Base-by-base conservation (phyloP, 73 alveolate species). In the Paramecium sonneborni region DNA sequence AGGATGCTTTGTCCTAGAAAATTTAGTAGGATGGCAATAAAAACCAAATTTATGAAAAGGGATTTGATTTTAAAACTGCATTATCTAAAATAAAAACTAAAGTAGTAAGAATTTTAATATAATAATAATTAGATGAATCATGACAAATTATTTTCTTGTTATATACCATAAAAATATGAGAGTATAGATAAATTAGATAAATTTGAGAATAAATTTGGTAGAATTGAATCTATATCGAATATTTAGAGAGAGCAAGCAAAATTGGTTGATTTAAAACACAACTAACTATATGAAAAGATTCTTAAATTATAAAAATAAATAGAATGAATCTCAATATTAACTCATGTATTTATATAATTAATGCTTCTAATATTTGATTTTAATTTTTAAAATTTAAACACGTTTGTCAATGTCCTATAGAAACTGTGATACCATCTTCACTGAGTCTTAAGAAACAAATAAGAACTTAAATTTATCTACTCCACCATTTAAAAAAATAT, bases 401-500 rank as follows among this genome's bases (percentile, higher is more conserved):
- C 67, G 87, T 37, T 37, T 37, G 87, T 37, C 37, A 74, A 74
- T 74, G 58, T 37, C 44, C 6, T 28, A 74, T 37, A 39, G 37
- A 37, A 23, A 23, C 37, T 34, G 56, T 35, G 58, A 74, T 34
- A 74, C 87, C 14, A 37, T 37, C 56, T 34, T 34, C 44, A 6
- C 18, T 34, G 56, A 74, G 57, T 74, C 68, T 30, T 52, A 74
- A 74, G 56, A 74, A 39, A 37, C 87, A n/a, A 74, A 39, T 39
- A 37, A 74, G 21, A 28, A 62, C 84, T 62, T 62, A 32, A 62
- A 62, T 62, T 62, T 62, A 30, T 62, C 12, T 26, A 62, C 84
- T 62, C 84, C 84, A 62, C 84, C 84, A 7, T 30, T 62, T 62
- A 62, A 62, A 26, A 62, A 62, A 62, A 62, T 62, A 62, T 62